Evolutionary conservation across 2,329 filamentous ascomycete species (phyloP).

Genomic region (Fusarium sp.): DNA sequence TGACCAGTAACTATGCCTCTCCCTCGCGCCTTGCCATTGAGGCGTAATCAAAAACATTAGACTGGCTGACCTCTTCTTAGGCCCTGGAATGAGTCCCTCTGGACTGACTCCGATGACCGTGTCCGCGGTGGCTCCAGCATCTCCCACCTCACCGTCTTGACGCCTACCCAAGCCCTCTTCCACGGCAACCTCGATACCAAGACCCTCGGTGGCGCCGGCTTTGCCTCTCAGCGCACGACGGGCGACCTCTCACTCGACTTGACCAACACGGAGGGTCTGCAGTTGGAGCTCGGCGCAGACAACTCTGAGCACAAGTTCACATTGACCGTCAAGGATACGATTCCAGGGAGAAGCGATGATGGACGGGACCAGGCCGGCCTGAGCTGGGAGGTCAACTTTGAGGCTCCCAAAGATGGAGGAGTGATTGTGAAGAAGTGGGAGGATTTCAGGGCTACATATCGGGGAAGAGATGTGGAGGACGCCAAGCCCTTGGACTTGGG

Average conservation of each 20-base stretch:
- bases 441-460: slow-evolving; percentile 80
- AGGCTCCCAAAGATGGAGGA: slow-evolving; percentile 48
- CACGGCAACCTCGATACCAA: slow-evolving; percentile 80
- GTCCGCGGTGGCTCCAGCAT: slow-evolving; percentile 82
- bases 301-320: slow-evolving; percentile 79
- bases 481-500: slow-evolving; percentile 71
- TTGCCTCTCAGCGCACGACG: slow-evolving; percentile 82
- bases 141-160: slow-evolving; percentile 62
- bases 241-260: slow-evolving; percentile 76
- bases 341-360: slow-evolving; percentile 70
- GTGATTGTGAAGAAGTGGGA: slow-evolving; percentile 74
- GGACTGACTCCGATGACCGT: slow-evolving; percentile 81
- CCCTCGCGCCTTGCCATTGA: neutral
- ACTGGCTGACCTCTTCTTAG: slow-evolving; percentile 54
- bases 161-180: slow-evolving; percentile 68
- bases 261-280: slow-evolving; percentile 72
- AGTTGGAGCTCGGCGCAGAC: slow-evolving; percentile 65
- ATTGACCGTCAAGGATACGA: slow-evolving; percentile 80
- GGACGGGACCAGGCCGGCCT: slow-evolving; percentile 81
- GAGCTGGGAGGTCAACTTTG: slow-evolving; percentile 83
- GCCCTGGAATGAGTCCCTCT: slow-evolving; percentile 72
- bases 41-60: neutral
- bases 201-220: slow-evolving; percentile 84
- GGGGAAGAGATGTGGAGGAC: slow-evolving; percentile 76
- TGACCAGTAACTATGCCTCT: slow-evolving; percentile 50